Evolutionary conservation across 2,329 filamentous ascomycete species (phyloP).

Genomic region (Fusarium denticulatum): DNA sequence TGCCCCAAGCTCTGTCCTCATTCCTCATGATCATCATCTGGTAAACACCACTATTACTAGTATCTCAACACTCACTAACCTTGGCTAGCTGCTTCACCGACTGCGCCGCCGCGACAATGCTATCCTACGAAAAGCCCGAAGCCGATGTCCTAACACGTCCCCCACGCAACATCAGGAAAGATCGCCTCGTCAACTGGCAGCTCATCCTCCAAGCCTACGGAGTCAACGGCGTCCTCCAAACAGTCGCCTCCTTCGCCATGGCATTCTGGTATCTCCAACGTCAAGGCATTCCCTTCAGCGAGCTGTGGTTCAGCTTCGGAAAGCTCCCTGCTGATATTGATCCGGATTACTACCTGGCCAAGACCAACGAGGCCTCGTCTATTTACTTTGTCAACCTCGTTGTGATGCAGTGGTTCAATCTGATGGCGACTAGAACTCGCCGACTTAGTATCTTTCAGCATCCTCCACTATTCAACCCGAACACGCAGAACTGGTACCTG

Average conservation of each 20-base stretch:
- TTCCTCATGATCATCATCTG: slow-evolving; percentile 78
- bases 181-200: slow-evolving; percentile 77
- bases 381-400: slow-evolving; percentile 86
- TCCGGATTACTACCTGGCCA: slow-evolving; percentile 62
- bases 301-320: slow-evolving; percentile 76
- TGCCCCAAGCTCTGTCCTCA: slow-evolving; percentile 77
- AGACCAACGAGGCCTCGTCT: slow-evolving; percentile 72
- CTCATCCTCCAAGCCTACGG: slow-evolving; percentile 79
- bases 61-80: background rate
- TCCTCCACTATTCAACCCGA: slow-evolving; percentile 71
- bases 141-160: slow-evolving; percentile 74
- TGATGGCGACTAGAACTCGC: slow-evolving; percentile 74
- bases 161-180: slow-evolving; percentile 68
- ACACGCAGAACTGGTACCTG: slow-evolving; percentile 73
- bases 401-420: slow-evolving; percentile 84
- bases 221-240: slow-evolving; percentile 73
- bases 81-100: slow-evolving; percentile 75
- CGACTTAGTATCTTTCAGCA: slow-evolving; percentile 77
- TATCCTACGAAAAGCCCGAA: slow-evolving; percentile 82
- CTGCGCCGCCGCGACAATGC: slow-evolving; percentile 74
- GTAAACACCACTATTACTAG: slow-evolving; percentile 41
- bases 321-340: slow-evolving; percentile 59
- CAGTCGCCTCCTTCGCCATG: slow-evolving; percentile 69
- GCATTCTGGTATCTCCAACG: slow-evolving; percentile 72
- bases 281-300: slow-evolving; percentile 70